A percentile compares a stretch with the other conserved stretches of the same genome.
Evolutionary conservation across 163 green algal genomes (phyloP).

Genomic region (Scenedesmus sp.): DNA sequence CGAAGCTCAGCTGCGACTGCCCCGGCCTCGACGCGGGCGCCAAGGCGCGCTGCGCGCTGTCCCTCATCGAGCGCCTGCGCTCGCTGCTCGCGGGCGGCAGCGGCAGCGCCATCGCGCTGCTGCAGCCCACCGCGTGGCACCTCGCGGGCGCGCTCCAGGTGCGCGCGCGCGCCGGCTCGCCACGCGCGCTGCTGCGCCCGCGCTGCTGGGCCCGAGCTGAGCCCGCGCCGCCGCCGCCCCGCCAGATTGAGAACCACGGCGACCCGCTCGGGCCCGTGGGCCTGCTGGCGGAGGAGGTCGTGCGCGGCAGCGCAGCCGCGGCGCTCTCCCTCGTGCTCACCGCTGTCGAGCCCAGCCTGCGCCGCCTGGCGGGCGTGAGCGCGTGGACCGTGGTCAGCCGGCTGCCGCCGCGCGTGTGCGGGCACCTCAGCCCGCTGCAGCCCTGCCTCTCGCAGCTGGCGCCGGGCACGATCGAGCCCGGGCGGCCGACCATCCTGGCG

Average conservation of each 20-base stretch:
- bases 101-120: conserved; percentile 18
- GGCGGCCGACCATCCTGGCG: conserved; percentile 58
- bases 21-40: conserved; percentile 19
- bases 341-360: conserved; percentile 53
- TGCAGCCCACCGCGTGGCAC: conserved; percentile 54
- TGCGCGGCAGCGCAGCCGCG: conserved; percentile 53
- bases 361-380: conserved; percentile 39
- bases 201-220: too few species aligned
- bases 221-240: too few species aligned
- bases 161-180: not conserved
- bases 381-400: conserved; percentile 40
- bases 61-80: conserved; percentile 53
- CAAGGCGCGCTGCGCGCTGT: conserved; percentile 47
- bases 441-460: conserved; percentile 51
- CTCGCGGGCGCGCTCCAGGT: conserved; percentile 48
- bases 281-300: conserved; percentile 47
- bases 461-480: conserved; percentile 26
- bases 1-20: conserved; percentile 18
- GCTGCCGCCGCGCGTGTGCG: conserved; percentile 6
- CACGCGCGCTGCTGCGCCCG: not conserved
- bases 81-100: conserved; percentile 42
- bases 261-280: not conserved
- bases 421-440: conserved; percentile 24
- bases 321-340: conserved; percentile 55
- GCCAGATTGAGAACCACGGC: not conserved